Evolutionary conservation across 305 asterid genomes (phyloP).

Genomic region (Rubia balearica): DNA sequence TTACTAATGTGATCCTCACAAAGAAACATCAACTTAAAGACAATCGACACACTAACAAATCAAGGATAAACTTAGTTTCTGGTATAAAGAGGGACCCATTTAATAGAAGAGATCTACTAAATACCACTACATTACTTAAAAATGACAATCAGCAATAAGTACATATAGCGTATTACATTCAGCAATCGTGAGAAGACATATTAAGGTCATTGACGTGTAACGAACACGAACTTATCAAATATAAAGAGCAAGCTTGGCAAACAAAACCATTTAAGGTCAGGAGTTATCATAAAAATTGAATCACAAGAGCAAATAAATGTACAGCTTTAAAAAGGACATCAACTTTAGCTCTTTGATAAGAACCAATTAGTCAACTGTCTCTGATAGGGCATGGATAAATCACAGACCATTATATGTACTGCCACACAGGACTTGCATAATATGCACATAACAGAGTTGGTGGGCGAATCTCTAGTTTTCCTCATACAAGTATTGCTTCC

Average conservation of each 20-base stretch:
- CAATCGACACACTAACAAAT: not conserved
- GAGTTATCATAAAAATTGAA: not conserved
- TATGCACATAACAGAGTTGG: not conserved
- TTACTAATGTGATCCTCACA: not conserved
- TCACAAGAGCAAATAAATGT: not conserved
- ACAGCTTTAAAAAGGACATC: not conserved
- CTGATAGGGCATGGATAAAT: not conserved
- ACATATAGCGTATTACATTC: not conserved
- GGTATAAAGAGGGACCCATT: not conserved
- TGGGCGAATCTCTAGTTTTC: not conserved
- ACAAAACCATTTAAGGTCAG: not conserved
- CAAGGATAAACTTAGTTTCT: not conserved
- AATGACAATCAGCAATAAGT: not conserved
- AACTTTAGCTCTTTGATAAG: not conserved
- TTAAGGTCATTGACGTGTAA: not conserved
- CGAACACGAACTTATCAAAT: not conserved
- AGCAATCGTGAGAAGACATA: not conserved
- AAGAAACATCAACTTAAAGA: slow-evolving; percentile 4
- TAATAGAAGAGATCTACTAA: not conserved
- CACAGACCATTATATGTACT: not conserved
- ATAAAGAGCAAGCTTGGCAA: not conserved
- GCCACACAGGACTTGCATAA: not conserved
- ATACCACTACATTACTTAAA: not conserved
- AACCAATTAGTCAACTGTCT: not conserved
- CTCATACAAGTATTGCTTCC: not conserved